Conservation (phyloP, 2,329 filamentous ascomycete species). For the Akanthomyces uredinophilus region DNA sequence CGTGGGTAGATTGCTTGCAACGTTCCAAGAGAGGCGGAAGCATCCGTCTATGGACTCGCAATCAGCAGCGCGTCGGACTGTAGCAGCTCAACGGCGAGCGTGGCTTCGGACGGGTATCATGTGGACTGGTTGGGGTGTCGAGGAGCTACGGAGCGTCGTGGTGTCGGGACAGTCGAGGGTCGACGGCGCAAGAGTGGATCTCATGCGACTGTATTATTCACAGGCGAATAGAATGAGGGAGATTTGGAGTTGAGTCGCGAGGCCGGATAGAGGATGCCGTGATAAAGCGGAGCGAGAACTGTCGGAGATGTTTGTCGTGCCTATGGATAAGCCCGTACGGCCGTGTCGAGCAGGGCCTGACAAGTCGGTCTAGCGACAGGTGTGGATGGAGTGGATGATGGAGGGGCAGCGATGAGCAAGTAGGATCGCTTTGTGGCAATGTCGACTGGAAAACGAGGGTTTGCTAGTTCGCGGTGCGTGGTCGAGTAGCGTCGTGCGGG, state of each 20-base stretch:
- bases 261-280: background rate
- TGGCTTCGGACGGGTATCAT: background rate
- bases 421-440: background rate
- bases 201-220: background rate
- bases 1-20: background rate
- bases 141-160: background rate
- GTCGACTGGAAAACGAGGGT: background rate
- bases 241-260: background rate
- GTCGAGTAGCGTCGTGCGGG: background rate
- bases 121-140: background rate
- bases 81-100: background rate
- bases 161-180: background rate
- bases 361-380: background rate
- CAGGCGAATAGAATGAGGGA: background rate
- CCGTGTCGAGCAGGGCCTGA: background rate
- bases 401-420: background rate
- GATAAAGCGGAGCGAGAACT: background rate
- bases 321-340: background rate
- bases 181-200: background rate
- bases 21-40: background rate
- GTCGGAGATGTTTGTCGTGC: background rate
- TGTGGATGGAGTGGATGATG: background rate
- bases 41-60: background rate
- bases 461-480: background rate
- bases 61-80: slow-evolving; percentile 1